Evolutionary conservation across 108 stramenopile species (phyloP), one percentile per base, ranked within the genome.

Genomic region (Skeletonema menzelii): DNA sequence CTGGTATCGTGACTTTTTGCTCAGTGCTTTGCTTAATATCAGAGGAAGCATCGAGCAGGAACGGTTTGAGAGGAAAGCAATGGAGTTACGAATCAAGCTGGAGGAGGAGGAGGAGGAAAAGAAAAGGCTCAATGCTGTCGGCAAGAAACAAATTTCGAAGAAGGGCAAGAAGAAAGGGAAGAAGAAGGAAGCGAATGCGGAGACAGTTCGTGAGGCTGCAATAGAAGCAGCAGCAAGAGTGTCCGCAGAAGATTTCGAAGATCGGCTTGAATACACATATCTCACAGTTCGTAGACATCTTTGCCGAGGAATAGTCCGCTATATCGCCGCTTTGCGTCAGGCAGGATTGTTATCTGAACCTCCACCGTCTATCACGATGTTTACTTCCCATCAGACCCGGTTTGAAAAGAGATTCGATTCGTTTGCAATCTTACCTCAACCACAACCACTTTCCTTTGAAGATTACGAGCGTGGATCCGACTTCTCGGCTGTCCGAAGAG

Each of bases 1-100:
- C 70, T 94, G 93, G 93, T 94, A 94, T 72, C 77, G 89, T 59
- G 88, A 90, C 44, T 94, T 86, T 74, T 46, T 91, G n/a, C 62
- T 90, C 24, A 88, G 87, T 24, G 81, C 89, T 8, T 27, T 86
- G 44, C 53, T 89, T 10, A 88, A 70, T 31, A 75, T 85, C 63
- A 31, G 84, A n/a, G 61, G 74, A 17, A 56, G 79, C 13, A 86
- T 91, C 69, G 56, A 72, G 63, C 24, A 74, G 35, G 69, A 73
- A 27, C 66, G 61, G n/a, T 26, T 57, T 28, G 63, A 65, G 31
- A 74, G 78, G 31, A 73, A 47, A 75, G 38, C 28, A 37, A 75
- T 74, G 46, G 77, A 78, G 28, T 67, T 63, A 27, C 72, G 56
- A 65, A 65, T 59, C 30, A 63, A 60, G 30, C 28, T 69, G 55